Percentiles rank a stretch among this genome's conserved stretches.
Conservation (phyloP, 1,284 basidiomycete species). For the Boletus semigastroideus region DNA sequence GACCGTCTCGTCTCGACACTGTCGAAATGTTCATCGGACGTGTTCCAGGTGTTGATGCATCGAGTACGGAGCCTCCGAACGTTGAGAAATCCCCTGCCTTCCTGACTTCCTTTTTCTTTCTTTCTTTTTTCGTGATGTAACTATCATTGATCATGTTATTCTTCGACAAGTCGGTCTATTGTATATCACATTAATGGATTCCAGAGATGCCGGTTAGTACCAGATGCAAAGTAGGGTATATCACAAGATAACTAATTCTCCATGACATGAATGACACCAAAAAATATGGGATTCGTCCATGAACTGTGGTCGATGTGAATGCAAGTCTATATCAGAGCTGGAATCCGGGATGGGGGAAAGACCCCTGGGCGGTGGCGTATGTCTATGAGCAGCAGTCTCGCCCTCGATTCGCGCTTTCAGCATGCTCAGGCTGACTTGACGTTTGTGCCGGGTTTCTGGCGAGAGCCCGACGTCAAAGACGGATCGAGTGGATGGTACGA, state of each 20-base stretch:
- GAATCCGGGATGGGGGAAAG: conserved; percentile 49
- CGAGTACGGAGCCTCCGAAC: conserved; percentile 59
- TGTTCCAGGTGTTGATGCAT: conserved; percentile 56
- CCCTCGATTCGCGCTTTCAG: conserved; percentile 87
- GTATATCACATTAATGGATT: conserved; percentile 27
- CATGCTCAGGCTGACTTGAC: conserved; percentile 82
- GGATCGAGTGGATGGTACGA: conserved; percentile 45
- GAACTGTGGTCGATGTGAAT: conserved; percentile 58
- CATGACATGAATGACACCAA: conserved; percentile 79
- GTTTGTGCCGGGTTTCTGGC: conserved; percentile 78
- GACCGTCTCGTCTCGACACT: neutral
- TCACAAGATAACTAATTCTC: conserved; percentile 76
- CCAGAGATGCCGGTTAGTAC: conserved; percentile 6
- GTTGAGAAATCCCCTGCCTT: conserved; percentile 44
- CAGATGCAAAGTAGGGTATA: conserved; percentile 11
- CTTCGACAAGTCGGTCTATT: conserved; percentile 7
- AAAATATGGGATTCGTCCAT: conserved; percentile 82
- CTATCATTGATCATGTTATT: conserved; percentile 5
- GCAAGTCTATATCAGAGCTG: conserved; percentile 14
- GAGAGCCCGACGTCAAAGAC: conserved; percentile 68
- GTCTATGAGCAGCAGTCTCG: conserved; percentile 48
- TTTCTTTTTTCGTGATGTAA: neutral
- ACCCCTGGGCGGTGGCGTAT: conserved; percentile 45
- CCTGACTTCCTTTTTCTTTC: conserved; percentile 10
- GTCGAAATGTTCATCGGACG: conserved; percentile 5